phyloP scores from a whole-genome alignment of 2,329 filamentous ascomycete species.

The Dendryphion nanum region DNA sequence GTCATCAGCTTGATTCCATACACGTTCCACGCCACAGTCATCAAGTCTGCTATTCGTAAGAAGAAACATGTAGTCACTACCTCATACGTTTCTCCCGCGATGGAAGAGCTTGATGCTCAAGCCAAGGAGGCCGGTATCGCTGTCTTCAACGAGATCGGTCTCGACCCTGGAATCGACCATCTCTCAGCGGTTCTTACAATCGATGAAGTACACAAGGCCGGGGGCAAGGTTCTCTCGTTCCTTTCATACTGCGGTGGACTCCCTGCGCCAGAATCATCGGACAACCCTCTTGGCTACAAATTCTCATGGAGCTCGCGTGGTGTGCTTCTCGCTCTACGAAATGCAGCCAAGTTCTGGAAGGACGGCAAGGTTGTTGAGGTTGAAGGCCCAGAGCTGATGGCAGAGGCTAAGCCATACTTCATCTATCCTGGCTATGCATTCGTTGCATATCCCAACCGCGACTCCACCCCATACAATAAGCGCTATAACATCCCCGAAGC shows the following conservation, averaged over 20 bases:
- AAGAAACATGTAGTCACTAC: conserved; percentile 98
- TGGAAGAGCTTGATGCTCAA: conserved; percentile 81
- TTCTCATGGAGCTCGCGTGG: conserved; percentile 77
- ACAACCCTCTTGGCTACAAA: conserved; percentile 92
- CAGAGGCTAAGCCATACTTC: conserved; percentile 80
- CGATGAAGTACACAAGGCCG: conserved; percentile 78
- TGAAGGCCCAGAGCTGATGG: conserved; percentile 71
- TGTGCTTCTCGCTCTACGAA: conserved; percentile 82
- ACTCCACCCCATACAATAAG: conserved; percentile 83
- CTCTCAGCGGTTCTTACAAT: conserved; percentile 85
- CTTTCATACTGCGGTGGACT: conserved; percentile 67
- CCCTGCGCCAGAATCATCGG: conserved; percentile 65
- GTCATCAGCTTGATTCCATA: conserved; percentile 80
- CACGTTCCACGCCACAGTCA: conserved; percentile 63
- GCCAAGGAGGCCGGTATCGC: conserved; percentile 91
- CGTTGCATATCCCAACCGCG: conserved; percentile 90
- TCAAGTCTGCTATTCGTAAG: conserved; percentile 86
- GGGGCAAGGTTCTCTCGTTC: conserved; percentile 83
- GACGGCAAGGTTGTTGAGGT: conserved; percentile 68
- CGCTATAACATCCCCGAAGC: conserved; percentile 91
- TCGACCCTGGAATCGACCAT: conserved; percentile 71
- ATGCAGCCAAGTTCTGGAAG: conserved; percentile 79
- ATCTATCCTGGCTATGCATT: conserved; percentile 88
- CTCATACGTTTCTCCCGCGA: conserved; percentile 87
- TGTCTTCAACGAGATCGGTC: conserved; percentile 79